Conservation (phyloP, 306 rosid species). For the Elaeagnus macrophylla region DNA sequence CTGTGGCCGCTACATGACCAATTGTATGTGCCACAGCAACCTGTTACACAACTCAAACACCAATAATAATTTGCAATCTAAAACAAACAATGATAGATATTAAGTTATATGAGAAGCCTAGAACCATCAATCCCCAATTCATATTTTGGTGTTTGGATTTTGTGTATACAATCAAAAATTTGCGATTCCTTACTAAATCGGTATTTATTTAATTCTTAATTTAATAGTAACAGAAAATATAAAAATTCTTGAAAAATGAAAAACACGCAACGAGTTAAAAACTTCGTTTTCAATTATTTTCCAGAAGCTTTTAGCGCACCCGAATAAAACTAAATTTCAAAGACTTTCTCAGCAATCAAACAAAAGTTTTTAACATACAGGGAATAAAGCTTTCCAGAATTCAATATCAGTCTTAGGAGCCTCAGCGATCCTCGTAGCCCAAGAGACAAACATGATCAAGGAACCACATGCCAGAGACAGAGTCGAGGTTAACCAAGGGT, state of each 20-base stretch:
- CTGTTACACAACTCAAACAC: constrained; percentile 22
- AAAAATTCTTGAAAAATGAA: not conserved
- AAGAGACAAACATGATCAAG: constrained; percentile 84
- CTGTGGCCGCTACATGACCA: constrained; percentile 97
- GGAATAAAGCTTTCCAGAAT: constrained; percentile 88
- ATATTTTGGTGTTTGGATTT: no score
- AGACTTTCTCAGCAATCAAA: constrained; percentile 17
- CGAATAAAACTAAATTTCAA: not conserved
- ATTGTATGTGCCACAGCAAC: constrained; percentile 97
- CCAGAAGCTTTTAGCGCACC: constrained; percentile 10
- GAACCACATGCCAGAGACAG: constrained; percentile 94
- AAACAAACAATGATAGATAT: no score
- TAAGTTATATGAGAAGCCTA: no score
- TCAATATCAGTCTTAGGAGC: constrained; percentile 83
- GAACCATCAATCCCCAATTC: no score
- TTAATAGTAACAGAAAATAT: no score
- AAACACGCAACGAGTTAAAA: constrained; percentile 21
- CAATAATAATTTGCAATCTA: not conserved
- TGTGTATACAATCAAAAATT: no score
- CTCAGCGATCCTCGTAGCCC: constrained; percentile 87
- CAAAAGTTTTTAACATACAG: constrained; percentile 51
- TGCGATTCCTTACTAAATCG: no score
- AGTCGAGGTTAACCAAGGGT: constrained; percentile 95
- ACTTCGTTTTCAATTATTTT: constrained; percentile 20
- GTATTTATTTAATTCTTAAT: no score